Base-by-base conservation (phyloP, 1,284 basidiomycete genomes). In the Austroboletus rostrupii region DNA sequence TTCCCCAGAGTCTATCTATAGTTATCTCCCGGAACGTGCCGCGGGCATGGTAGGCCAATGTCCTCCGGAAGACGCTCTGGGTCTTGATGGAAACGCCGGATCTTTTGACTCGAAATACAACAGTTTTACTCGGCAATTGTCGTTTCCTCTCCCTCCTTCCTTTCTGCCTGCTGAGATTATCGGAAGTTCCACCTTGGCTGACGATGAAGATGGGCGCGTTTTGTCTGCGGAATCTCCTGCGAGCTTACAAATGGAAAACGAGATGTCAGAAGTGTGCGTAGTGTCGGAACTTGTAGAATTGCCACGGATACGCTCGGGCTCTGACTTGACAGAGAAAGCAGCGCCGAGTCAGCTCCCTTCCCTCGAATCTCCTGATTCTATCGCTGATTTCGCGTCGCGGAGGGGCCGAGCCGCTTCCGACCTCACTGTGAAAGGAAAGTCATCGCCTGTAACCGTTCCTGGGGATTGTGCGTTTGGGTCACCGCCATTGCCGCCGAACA, bases 371-470 rank as follows among this genome's bases (percentile, higher is more conserved):
- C 23, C 23, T 17, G 26, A 43, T 36, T 19, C 32, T 11, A 23
- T 31, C 9, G 4, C 20, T 26, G 44, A 53, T 11, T 53, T 58
- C 37, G 45, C 47, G 12, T 38, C 35, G 19, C 59, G 53, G 52
- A 55, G 68, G 47, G 46, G 36, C 48, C 66, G 64, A 38, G 65
- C 67, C 8, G 56, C 50, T 20, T 70, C 67, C 11, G 64, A 65
- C 45, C 52, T 64, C 39, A 69, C 64, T 39, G 59, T 68, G 43
- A 69, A 57, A 52, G 59, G 54, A 17, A 47, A 28, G 29, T 52
- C 55, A 21, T 39, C 54, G 17, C 53, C 40, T 31, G 21, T 32
- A 29, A 44, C 35, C n/a, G 26, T n/a, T 39, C 52, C 29, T 43
- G 46, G 10, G 21, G 45, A 42, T 16, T 40, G 41, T 32, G 38